Evolutionary conservation across 129 eudicot genomes (phyloP), one percentile per base, ranked within the genome.

Genomic region (Pseudognaphalium luteoalbum): DNA sequence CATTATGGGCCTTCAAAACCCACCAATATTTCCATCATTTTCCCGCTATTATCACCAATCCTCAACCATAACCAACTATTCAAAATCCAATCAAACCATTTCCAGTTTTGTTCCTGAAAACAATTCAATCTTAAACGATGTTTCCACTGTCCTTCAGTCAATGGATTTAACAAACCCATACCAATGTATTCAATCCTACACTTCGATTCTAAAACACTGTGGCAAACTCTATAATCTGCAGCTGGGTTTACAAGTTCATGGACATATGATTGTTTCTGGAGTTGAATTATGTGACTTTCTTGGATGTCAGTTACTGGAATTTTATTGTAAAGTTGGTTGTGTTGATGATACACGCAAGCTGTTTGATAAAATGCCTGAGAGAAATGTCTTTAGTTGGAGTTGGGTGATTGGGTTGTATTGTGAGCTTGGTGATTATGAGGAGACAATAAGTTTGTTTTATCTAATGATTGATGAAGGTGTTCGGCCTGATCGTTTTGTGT

Each of bases 361-460:
- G 50, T 86, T 86, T 42, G 82, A 82, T 65, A 41, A 70, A 79
- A 79, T 79, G 84, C 15, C 81, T 33, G 81, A 72, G 16, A 76
- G 89, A 68, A 82, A 82, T 76, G 86, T 79, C 32, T 86, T 82
- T 44, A 82, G 63, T 73, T 86, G 86, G 86, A 86, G 78, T 59
- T 86, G 78, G 11, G 17, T 86, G 17, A 71, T 82, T 14, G 85
- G 80, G 22, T 3, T 86, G 80, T 79, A 86, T 73, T 52, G 59
- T 56, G 77, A 76, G 22, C 7, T 72, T 10, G 85, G 86, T 72
- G 82, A 86, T 12, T 79, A 79, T 68, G 25, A 76, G 2, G 86
- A 82, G 79, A 50, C 76, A 16, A 44, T 86, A 12, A 68, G 17
- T 29, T 39, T 86, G 77, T 86, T 86, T 30, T 71, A 80, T 76